phyloP scores from a whole-genome alignment of 768 basidiomycete species.

The Pulveroboletus sp. region DNA sequence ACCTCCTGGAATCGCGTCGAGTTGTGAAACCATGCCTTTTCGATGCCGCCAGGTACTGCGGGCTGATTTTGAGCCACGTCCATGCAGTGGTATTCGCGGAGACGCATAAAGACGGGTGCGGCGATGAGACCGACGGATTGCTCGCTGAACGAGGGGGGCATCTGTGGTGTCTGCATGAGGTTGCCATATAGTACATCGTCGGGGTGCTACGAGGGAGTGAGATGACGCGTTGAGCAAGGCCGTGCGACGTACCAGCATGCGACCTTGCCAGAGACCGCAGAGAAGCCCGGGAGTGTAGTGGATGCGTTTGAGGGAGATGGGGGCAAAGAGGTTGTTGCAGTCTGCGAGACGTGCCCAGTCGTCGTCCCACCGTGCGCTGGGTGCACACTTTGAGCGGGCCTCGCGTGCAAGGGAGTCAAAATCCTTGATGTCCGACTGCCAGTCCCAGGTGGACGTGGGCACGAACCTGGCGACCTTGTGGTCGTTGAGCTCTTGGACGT shows the following conservation, averaged over 20 bases:
- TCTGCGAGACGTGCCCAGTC: constrained; percentile 55
- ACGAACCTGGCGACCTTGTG: constrained; percentile 35
- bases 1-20: constrained; percentile 14
- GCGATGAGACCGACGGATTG: constrained; percentile 35
- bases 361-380: constrained; percentile 50
- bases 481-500: constrained; percentile 57
- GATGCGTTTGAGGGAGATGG: constrained; percentile 26
- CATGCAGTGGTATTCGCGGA: constrained; percentile 53
- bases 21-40: constrained; percentile 40
- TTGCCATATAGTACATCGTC: constrained; percentile 14
- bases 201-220: constrained; percentile 16
- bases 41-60: constrained; percentile 33
- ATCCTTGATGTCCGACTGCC: constrained; percentile 18
- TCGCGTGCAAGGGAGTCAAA: constrained; percentile 23
- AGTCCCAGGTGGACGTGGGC: constrained; percentile 14
- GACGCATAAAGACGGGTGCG: constrained; percentile 56
- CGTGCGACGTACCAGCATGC: constrained; percentile 50
- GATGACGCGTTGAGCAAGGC: neutral
- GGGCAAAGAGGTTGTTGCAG: constrained; percentile 40
- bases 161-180: constrained; percentile 20
- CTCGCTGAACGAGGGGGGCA: constrained; percentile 35
- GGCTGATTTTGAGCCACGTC: constrained; percentile 36
- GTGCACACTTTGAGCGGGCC: constrained; percentile 23
- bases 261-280: constrained; percentile 60
- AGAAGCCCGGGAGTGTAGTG: constrained; percentile 52